Evolutionary conservation across 768 basidiomycete genomes (phyloP).

Genomic region (Leccinum fibrillosum): DNA sequence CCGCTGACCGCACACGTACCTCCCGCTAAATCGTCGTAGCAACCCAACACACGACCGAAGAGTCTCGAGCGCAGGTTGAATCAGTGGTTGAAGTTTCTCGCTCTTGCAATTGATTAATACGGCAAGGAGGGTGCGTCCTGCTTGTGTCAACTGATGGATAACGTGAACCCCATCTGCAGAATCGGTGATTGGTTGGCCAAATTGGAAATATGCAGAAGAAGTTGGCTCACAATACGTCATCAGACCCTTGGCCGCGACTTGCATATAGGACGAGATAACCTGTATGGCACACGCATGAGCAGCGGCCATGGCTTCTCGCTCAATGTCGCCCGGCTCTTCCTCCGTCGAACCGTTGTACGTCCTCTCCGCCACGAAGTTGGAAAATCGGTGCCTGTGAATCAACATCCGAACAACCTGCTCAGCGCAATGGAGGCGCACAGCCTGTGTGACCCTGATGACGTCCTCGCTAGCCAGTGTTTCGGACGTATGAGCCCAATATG

Average conservation of each 20-base stretch:
- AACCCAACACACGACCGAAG: conserved; percentile 85
- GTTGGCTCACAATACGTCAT: conserved; percentile 88
- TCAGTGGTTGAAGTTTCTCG: conserved; percentile 70
- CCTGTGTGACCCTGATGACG: conserved; percentile 86
- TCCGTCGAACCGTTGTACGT: conserved; percentile 41
- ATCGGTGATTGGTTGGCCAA: conserved; percentile 12
- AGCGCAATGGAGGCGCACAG: conserved; percentile 80
- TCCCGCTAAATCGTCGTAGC: conserved; percentile 83
- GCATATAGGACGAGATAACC: conserved; percentile 78
- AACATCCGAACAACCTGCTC: conserved; percentile 86
- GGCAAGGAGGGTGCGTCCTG: conserved; percentile 86
- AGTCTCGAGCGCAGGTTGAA: conserved; percentile 80
- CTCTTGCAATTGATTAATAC: conserved; percentile 85
- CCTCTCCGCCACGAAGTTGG: conserved; percentile 71
- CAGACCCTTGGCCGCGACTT: conserved; percentile 81
- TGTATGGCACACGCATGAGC: conserved; percentile 77
- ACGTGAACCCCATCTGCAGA: conserved; percentile 85
- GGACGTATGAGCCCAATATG: conserved; percentile 75
- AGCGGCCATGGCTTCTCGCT: conserved; percentile 73
- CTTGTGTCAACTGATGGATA: conserved; percentile 93
- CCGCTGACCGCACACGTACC: conserved; percentile 88
- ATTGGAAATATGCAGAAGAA: conserved; percentile 3
- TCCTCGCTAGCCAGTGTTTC: conserved; percentile 83
- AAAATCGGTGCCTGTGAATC: conserved; percentile 85
- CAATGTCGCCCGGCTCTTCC: conserved; percentile 62